Evolutionary conservation across 2,329 filamentous ascomycete genomes (phyloP).

Genomic region (Fusarium sp.): DNA sequence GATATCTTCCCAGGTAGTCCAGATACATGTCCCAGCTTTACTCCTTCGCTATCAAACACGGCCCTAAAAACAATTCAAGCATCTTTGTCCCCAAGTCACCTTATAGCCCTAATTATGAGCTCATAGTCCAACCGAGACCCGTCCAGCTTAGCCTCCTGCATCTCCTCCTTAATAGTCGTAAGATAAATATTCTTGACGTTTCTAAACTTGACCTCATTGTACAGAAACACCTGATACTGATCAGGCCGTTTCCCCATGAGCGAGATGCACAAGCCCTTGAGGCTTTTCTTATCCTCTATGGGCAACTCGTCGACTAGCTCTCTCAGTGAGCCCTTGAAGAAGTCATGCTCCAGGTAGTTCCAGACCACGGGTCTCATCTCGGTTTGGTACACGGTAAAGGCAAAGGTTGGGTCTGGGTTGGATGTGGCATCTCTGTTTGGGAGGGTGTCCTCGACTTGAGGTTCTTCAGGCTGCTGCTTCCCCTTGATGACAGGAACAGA

Average conservation of each 20-base stretch:
- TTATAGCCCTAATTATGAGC: conserved; percentile 21
- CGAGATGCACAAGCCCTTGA: conserved; percentile 14
- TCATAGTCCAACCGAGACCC: conserved; percentile 26
- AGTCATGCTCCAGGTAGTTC: not conserved
- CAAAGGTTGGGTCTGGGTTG: not conserved
- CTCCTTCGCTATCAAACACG: not conserved
- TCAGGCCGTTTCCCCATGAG: not conserved
- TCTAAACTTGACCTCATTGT: conserved; percentile 20
- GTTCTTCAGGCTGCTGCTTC: not conserved
- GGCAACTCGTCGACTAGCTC: conserved; percentile 17
- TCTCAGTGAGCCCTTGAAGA: conserved; percentile 14
- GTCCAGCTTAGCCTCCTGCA: not conserved
- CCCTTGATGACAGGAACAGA: not conserved
- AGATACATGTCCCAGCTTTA: not conserved
- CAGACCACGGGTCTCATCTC: not conserved
- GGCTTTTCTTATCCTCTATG: conserved; percentile 20
- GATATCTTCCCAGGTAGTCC: not conserved
- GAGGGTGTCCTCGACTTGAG: not conserved
- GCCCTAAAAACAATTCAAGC: not conserved
- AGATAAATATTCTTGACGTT: conserved; percentile 18
- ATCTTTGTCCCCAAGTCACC: not conserved
- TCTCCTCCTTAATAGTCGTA: conserved; percentile 12
- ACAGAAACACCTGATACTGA: conserved; percentile 22
- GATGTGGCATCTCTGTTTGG: not conserved
- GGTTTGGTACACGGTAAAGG: conserved; percentile 14